These are phyloP conservation scores for Chaetomium globosum DNA, from an alignment of 2,329 filamentous ascomycete genomes.

Conservation along the genomic window DNA sequence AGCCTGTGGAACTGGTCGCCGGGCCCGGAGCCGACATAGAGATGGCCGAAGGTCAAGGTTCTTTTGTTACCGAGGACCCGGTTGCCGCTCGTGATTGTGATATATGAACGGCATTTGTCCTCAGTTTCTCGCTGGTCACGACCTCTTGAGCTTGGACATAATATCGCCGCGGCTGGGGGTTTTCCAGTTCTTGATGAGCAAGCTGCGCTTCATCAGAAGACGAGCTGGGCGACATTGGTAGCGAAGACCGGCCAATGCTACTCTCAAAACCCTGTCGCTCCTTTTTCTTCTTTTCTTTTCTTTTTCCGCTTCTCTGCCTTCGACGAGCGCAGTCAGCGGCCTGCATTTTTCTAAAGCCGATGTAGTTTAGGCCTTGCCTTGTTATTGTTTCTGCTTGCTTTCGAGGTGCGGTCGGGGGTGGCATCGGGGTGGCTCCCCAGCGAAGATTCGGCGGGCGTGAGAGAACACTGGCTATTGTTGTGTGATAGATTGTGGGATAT, in stretches of 20 bases:
- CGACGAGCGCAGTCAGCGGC: not conserved
- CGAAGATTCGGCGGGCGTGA: not conserved
- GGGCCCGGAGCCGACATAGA: not conserved
- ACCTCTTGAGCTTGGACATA: not conserved
- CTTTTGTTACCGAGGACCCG: not conserved
- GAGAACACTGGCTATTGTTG: not conserved
- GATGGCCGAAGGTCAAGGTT: not conserved
- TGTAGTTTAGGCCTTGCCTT: not conserved
- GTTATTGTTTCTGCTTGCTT: not conserved
- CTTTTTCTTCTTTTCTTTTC: not conserved
- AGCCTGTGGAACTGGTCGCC: not conserved
- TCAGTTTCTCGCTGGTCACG: not conserved
- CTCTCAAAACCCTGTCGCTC: not conserved
- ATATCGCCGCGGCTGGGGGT: not conserved
- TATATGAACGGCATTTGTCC: not conserved
- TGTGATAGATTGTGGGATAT: constrained; percentile 4
- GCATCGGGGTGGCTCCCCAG: not conserved
- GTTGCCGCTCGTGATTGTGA: not conserved
- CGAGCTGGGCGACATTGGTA: not conserved
- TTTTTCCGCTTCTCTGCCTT: not conserved
- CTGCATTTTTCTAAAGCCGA: not conserved
- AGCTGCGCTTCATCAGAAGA: not conserved
- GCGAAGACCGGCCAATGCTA: not conserved
- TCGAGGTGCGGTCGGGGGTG: not conserved
- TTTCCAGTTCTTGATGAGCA: not conserved